Percentiles rank a stretch among this genome's conserved stretches.
phyloP scores from a whole-genome alignment of 1,139 yeast species.

The Suhomyces panamericanus region DNA sequence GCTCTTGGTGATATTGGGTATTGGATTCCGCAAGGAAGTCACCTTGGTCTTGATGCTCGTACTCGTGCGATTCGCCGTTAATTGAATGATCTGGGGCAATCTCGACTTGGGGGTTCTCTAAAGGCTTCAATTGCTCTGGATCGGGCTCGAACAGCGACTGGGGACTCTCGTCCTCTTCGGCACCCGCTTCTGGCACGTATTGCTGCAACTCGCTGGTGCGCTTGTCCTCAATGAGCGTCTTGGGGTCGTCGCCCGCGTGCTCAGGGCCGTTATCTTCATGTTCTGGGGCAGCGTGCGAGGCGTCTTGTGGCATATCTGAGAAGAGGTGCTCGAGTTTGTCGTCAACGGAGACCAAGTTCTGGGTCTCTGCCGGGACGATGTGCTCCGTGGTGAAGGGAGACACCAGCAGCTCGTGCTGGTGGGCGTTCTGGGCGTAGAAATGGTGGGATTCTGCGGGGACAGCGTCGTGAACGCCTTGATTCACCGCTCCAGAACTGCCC shows the following conservation, averaged over 20 bases:
- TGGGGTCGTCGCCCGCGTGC: conserved; percentile 8
- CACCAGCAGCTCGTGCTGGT: background rate
- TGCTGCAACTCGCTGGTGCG: conserved; percentile 17
- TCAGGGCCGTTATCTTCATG: background rate
- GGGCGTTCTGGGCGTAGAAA: background rate
- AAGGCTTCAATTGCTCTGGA: conserved; percentile 15
- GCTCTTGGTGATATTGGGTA: background rate
- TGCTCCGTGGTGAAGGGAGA: background rate
- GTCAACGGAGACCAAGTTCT: conserved; percentile 3
- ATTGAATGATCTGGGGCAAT: background rate
- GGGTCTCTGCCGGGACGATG: background rate
- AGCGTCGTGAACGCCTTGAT: too few species aligned
- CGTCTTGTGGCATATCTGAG: background rate
- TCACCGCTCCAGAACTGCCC: too few species aligned
- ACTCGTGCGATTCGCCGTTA: background rate
- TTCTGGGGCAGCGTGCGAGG: background rate
- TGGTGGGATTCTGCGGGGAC: too few species aligned
- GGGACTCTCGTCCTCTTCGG: background rate
- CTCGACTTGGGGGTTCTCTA: background rate
- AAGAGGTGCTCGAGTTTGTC: background rate
- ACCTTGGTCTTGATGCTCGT: background rate
- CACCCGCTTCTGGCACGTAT: conserved; percentile 14
- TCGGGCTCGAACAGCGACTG: conserved; percentile 15
- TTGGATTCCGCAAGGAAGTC: background rate
- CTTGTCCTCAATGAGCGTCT: conserved; percentile 18